Evolutionary conservation across 805 yeast genomes (phyloP), one percentile per base, ranked within the genome.

Genomic region (Candida awuae): DNA sequence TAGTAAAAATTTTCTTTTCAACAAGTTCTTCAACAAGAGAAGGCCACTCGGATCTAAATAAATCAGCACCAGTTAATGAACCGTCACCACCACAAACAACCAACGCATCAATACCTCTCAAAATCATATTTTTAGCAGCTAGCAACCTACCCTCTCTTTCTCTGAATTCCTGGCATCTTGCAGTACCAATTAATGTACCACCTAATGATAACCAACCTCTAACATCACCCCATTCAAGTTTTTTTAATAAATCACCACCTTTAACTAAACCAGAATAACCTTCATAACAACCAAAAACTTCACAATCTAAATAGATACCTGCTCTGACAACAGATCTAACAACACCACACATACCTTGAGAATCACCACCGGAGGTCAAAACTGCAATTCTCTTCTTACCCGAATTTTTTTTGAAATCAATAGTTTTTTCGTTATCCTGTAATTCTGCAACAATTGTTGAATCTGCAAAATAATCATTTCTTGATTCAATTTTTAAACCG

Each of bases 71-170:
- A 1, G 98, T 92, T 46, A 92, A 70, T 1, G 97, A 88, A 37
- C 98, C 98, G 62, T 92, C 98, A 67, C 98, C 98, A 55, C 98
- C 98, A 66, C 96, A 85, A 13, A 92, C 97, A 45, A 92, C 79
- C 43, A 92, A 70, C 2, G 96, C 97, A 56, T 92, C 97, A 47
- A 92, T 88, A 45, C 97, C 97, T 53, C 79, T 75, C 12, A 69
- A 66, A 51, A 92, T 80, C 77, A 92, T 70, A 58, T 92, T 82
- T 55, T 78, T 77, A 43, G 95, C 92, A 17, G 87, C 96, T 39
- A 63, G 63, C 46, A 84, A 71, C 50, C 98, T 75, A 32, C 97
- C 97, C 58, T 71, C 68, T 42, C 94, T 74, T 60, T 90, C 90
- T 53, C 77, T 75, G 68, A 92, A 92, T 50, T 75, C 90, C 65